phyloP scores from a whole-genome alignment of 352 stramenopile genomes.

The Phytophthora megakarya region DNA sequence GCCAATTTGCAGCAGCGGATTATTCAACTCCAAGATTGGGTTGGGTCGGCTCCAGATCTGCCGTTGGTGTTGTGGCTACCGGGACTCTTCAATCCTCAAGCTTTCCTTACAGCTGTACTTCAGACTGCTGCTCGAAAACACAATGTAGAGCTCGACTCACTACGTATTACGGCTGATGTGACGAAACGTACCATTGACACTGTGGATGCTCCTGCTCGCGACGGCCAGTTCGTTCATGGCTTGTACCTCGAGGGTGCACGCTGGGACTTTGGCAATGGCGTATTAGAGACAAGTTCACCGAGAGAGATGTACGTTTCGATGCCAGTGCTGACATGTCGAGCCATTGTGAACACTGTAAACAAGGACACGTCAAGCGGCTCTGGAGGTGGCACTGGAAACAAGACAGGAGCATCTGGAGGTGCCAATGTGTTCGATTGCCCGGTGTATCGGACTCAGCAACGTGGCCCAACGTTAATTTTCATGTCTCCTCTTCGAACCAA shows the following conservation, averaged over 20 bases:
- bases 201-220: constrained; percentile 82
- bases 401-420: constrained; percentile 10
- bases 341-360: constrained; percentile 48
- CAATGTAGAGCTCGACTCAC: constrained; percentile 81
- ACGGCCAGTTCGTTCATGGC: constrained; percentile 91
- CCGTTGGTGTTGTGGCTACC: constrained; percentile 86
- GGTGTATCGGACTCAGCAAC: constrained; percentile 92
- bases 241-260: constrained; percentile 90
- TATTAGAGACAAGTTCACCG: constrained; percentile 79
- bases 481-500: constrained; percentile 89
- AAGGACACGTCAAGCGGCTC: constrained; percentile 40
- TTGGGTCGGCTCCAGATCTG: constrained; percentile 70
- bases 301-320: constrained; percentile 93
- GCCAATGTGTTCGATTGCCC: constrained; percentile 82
- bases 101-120: constrained; percentile 84
- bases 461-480: constrained; percentile 91
- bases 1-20: constrained; percentile 87
- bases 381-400: constrained; percentile 13
- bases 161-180: constrained; percentile 80
- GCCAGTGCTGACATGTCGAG: constrained; percentile 91
- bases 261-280: constrained; percentile 82
- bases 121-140: constrained; percentile 80
- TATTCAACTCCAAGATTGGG: constrained; percentile 88
- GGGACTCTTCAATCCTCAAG: constrained; percentile 85
- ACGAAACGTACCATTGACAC: constrained; percentile 87